Evolutionary conservation across 2,329 filamentous ascomycete genomes (phyloP).

Genomic region (Akanthomyces uredinophilus): DNA sequence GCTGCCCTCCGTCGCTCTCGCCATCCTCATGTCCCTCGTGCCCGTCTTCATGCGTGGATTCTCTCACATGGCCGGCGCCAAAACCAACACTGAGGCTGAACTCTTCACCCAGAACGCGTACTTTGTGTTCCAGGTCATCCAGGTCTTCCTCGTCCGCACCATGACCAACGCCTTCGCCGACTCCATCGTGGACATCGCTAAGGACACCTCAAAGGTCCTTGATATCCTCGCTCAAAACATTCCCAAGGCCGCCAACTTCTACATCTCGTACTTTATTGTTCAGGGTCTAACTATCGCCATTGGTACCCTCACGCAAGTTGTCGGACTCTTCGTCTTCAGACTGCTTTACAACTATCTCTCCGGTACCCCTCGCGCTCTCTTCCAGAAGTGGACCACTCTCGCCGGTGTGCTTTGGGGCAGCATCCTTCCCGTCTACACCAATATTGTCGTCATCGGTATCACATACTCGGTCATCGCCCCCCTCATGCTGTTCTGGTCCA

Average conservation of each 20-base stretch:
- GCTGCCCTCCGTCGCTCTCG: conserved; percentile 71
- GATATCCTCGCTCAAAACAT: conserved; percentile 66
- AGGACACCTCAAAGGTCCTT: conserved; percentile 58
- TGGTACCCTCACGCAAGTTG: conserved; percentile 63
- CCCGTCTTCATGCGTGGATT: conserved; percentile 61
- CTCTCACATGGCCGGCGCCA: conserved; percentile 73
- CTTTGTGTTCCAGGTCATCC: conserved; percentile 84
- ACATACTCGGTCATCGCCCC: conserved; percentile 82
- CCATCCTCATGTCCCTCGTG: conserved; percentile 77
- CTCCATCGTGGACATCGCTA: conserved; percentile 56
- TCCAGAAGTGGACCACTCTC: conserved; percentile 65
- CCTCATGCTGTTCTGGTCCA: conserved; percentile 74
- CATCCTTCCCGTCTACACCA: conserved; percentile 68
- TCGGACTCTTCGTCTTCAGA: conserved; percentile 62
- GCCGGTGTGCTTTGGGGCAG: conserved; percentile 71
- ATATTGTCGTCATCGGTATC: conserved; percentile 67
- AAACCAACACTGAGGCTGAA: conserved; percentile 75
- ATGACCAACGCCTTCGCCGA: conserved; percentile 74
- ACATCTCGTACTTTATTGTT: conserved; percentile 82
- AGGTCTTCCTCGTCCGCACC: conserved; percentile 86
- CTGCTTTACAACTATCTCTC: conserved; percentile 65
- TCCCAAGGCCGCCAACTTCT: conserved; percentile 86
- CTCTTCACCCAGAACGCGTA: conserved; percentile 87
- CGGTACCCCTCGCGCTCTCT: conserved; percentile 73
- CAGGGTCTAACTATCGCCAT: conserved; percentile 77